These are phyloP conservation scores for Jaminaea rosea DNA, from an alignment of 1,284 basidiomycete species.

Conservation along the genomic window DNA sequence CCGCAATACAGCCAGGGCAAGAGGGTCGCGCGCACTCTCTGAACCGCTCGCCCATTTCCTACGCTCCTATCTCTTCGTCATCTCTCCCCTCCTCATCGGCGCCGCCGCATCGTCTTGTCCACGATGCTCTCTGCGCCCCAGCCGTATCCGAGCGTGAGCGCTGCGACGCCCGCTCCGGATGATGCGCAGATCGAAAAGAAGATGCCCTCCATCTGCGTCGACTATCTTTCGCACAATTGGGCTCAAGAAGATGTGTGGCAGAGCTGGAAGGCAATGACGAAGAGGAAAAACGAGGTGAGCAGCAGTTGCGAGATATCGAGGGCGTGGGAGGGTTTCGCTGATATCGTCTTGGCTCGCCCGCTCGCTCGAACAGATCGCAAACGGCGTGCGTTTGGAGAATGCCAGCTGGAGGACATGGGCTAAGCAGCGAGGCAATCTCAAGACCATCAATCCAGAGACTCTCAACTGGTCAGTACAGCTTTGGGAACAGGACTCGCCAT, in stretches of 20 bases:
- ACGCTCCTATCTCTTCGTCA: too few relatives aligned
- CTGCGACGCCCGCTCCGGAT: constrained; percentile 39
- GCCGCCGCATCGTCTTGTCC: too few relatives aligned
- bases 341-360: neutral
- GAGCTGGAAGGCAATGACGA: constrained; percentile 95
- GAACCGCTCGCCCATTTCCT: too few relatives aligned
- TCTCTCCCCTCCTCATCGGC: too few relatives aligned
- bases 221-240: constrained; percentile 82
- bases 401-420: constrained; percentile 98
- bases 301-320: neutral
- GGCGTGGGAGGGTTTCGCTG: neutral
- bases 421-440: constrained; percentile 93
- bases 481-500: neutral
- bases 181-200: constrained; percentile 42
- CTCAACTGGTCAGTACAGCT: constrained; percentile 74
- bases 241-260: constrained; percentile 97
- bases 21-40: too few relatives aligned
- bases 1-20: too few relatives aligned
- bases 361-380: constrained; percentile 65
- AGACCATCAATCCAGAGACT: constrained; percentile 90
- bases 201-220: constrained; percentile 56
- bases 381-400: constrained; percentile 89
- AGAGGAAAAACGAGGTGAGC: constrained; percentile 66
- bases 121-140: constrained; percentile 45
- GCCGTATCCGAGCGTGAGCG: constrained; percentile 40